Evolutionary conservation across 2,329 filamentous ascomycete genomes (phyloP), one percentile per base, ranked within the genome.

Genomic region (Arthrobotrys sphaeroides): DNA sequence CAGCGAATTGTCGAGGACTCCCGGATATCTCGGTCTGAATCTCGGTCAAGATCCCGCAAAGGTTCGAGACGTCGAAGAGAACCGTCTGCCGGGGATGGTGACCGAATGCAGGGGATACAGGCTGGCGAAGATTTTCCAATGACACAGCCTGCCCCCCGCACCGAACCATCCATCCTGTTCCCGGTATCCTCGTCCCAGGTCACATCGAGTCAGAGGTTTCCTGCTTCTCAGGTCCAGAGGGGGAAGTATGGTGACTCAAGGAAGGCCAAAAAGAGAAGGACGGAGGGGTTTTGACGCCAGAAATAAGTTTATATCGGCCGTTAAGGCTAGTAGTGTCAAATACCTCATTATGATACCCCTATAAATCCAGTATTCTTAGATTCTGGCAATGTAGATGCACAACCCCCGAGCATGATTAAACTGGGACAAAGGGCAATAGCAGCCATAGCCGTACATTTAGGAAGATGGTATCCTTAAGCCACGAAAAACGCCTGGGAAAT

Each of bases 221-320:
- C 55, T 49, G 51, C 72, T 22, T 74, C 70, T 7, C 72, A 75
- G 22, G 45, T 69, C 9, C 55, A 68, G 78, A 79, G 77, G 77
- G 80, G 79, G 78, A 79, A 77, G 78, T 78, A 55, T 74, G 53
- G 68, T 1, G 67, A 68, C 26, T 73, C 76, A 84, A 87, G 74
- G 26, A 67, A 64, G 55, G 24, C 62, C 7, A 73, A 72, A 28
- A 69, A 77, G 22, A 49, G 59, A 51, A 77, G 69, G 57, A 67
- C 64, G 6, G 60, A 78, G 43, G 66, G 57, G 24, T 77, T 60
- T 36, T 75, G 33, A 65, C 28, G 33, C 3, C 10, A 18, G 24
- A 47, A 47, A 22, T n/a, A n/a, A n/a, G n/a, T n/a, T n/a, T n/a
- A n/a, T n/a, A n/a, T n/a, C n/a, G n/a, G n/a, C n/a, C n/a, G n/a